Evolutionary conservation across 805 yeast species (phyloP).

Genomic region (Suhomyces sp.): DNA sequence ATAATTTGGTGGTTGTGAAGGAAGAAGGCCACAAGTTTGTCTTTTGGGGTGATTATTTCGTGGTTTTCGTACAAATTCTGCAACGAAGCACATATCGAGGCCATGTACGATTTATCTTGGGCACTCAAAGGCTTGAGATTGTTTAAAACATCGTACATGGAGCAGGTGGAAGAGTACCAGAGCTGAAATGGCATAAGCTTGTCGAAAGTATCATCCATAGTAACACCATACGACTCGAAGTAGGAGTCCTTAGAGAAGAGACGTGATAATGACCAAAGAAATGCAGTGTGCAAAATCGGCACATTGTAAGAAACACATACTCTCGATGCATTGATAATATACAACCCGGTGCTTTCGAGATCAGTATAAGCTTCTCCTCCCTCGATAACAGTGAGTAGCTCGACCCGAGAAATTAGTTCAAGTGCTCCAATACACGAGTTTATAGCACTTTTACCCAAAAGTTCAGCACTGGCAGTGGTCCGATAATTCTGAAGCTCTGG

Average conservation of each 20-base stretch:
- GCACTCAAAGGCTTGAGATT: conserved; percentile 21
- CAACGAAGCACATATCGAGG: conserved; percentile 33
- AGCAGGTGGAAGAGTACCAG: conserved; percentile 39
- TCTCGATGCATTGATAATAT: conserved; percentile 33
- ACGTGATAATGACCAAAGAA: conserved; percentile 38
- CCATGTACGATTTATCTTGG: conserved; percentile 31
- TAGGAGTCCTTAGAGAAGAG: conserved; percentile 31
- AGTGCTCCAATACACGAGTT: conserved; percentile 40
- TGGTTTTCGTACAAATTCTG: conserved; percentile 28
- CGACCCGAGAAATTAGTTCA: conserved; percentile 31
- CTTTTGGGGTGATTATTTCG: conserved; percentile 42
- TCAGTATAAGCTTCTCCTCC: conserved; percentile 21
- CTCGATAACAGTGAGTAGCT: conserved; percentile 13
- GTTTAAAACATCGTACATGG: conserved; percentile 41
- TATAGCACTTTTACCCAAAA: conserved; percentile 8
- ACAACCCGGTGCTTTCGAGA: conserved; percentile 23
- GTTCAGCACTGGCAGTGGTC: not conserved
- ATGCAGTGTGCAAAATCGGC: conserved; percentile 38
- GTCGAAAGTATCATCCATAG: conserved; percentile 15
- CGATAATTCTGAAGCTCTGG: conserved; percentile 19
- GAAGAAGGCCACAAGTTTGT: conserved; percentile 41
- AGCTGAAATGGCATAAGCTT: conserved; percentile 36
- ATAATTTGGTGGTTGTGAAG: conserved; percentile 35
- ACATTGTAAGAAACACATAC: conserved; percentile 33
- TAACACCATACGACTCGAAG: conserved; percentile 12